Evolutionary conservation across 306 rosid genomes (phyloP), one percentile per base, ranked within the genome.

Genomic region (Rosa persica): DNA sequence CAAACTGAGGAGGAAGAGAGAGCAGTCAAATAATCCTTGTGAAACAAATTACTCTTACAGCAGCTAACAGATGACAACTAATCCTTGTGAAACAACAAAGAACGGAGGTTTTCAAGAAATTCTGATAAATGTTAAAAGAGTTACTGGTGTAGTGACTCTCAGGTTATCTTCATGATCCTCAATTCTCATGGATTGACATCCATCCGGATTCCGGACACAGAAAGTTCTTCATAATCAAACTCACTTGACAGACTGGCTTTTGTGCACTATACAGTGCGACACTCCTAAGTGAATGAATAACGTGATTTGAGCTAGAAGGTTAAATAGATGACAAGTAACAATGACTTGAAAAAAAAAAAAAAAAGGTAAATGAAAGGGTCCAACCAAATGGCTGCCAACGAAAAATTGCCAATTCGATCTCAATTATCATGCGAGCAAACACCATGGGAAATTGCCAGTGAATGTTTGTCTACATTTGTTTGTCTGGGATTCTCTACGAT

Each of bases 381-480:
- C 71, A 67, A 67, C 46, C 30, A 17, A 40, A 20, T 39, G 47
- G 48, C 27, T 62, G 42, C 68, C 68, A 27, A 15, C 0, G 2
- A 62, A 5, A 62, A 15, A 34, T 64, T 5, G 69, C 69, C 69
- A 19, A 38, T 67, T 19, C 7, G 11, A 68, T 68, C 19, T 25
- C 70, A 75, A 43, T 39, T 43, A 27, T 43, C 70, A 60, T 20
- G 43, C 13, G 6, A 25, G 3, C 34, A 74, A 43, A 43, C 42
- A 43, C 3, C 78, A 60, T 25, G 44, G 2, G 17, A 42, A 60
- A 60, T 60, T 25, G 57, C 70, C 9, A 20, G 57, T 25, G 69
- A 40, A 55, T n/a, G 44, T 55, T 40, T 13, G 77, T 74, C 78
- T 74, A 23, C 43, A 74, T 42, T 16, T 58, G 78, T 60, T 43